These are phyloP conservation scores for Solanum etuberosum DNA, from an alignment of 257 asterid species.

Conservation along the genomic window DNA sequence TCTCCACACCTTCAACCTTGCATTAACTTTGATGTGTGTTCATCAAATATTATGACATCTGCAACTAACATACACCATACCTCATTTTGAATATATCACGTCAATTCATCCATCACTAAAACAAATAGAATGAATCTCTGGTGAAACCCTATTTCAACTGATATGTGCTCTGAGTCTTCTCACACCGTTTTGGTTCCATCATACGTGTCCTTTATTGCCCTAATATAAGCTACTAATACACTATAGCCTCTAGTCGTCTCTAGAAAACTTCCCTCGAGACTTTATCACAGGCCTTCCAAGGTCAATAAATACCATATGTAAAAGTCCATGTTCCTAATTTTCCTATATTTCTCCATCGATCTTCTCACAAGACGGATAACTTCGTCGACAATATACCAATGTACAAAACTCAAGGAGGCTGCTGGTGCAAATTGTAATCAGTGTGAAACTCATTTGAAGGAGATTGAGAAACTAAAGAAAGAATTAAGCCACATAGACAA, in stretches of 20 bases:
- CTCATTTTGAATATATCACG: no score
- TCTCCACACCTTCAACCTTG: not conserved
- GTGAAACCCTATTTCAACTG: no score
- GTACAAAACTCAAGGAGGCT: constrained; percentile 9
- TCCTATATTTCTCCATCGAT: not conserved
- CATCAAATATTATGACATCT: no score
- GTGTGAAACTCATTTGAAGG: constrained; percentile 35
- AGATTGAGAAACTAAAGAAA: constrained; percentile 46
- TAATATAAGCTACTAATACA: not conserved
- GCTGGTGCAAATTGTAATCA: not conserved
- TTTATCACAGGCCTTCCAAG: not conserved
- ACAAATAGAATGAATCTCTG: no score
- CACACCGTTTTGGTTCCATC: no score
- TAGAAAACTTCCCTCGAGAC: not conserved
- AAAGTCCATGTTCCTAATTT: no score
- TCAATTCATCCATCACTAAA: not conserved
- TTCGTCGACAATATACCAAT: not conserved
- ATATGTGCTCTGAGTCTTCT: no score
- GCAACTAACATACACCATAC: not conserved
- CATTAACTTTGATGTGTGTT: not conserved
- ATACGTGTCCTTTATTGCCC: not conserved
- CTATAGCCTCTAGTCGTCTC: not conserved
- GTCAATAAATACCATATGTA: not conserved
- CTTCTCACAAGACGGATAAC: not conserved
- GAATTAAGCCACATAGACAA: constrained; percentile 46